These are phyloP conservation scores for Mycena venus DNA, from an alignment of 768 basidiomycete species.

Conservation along the genomic window DNA sequence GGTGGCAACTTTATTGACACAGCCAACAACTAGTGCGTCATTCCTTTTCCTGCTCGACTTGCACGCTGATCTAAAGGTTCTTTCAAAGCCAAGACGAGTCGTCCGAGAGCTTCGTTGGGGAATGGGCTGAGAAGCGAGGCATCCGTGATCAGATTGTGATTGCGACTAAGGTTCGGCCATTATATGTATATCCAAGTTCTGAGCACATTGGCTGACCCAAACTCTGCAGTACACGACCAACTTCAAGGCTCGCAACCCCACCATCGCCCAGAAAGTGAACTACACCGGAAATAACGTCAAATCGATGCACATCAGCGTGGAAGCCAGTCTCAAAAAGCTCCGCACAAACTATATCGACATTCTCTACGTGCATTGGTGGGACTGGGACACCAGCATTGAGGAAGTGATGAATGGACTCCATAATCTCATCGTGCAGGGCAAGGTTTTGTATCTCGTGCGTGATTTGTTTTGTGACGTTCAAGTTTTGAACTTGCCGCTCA, in stretches of 20 bases:
- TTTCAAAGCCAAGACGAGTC: conserved; percentile 61
- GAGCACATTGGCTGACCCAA: too few relatives aligned
- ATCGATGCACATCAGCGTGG: conserved; percentile 62
- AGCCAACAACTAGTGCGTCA: conserved; percentile 22
- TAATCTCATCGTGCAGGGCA: conserved; percentile 56
- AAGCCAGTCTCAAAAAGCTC: conserved; percentile 57
- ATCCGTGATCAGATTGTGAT: conserved; percentile 65
- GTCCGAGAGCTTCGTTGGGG: conserved; percentile 68
- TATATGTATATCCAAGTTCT: too few relatives aligned
- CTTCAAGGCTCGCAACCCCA: conserved; percentile 42
- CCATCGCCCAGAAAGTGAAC: background rate
- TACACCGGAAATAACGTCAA: conserved; percentile 43
- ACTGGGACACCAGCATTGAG: conserved; percentile 50
- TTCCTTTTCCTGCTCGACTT: too few relatives aligned
- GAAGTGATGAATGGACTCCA: conserved; percentile 64
- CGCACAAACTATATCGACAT: conserved; percentile 73
- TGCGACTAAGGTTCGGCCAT: conserved; percentile 61
- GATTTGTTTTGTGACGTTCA: too few relatives aligned
- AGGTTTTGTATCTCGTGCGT: conserved; percentile 56
- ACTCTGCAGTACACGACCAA: conserved; percentile 17
- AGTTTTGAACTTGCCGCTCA: too few relatives aligned
- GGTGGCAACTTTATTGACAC: too few relatives aligned
- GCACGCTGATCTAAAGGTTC: too few relatives aligned
- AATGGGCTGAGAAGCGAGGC: conserved; percentile 62
- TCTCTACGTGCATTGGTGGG: conserved; percentile 70